A percentile compares a stretch with the other conserved stretches of the same genome.
Evolutionary conservation across 352 stramenopile genomes (phyloP).

Genomic region (Pythium monospermum): DNA sequence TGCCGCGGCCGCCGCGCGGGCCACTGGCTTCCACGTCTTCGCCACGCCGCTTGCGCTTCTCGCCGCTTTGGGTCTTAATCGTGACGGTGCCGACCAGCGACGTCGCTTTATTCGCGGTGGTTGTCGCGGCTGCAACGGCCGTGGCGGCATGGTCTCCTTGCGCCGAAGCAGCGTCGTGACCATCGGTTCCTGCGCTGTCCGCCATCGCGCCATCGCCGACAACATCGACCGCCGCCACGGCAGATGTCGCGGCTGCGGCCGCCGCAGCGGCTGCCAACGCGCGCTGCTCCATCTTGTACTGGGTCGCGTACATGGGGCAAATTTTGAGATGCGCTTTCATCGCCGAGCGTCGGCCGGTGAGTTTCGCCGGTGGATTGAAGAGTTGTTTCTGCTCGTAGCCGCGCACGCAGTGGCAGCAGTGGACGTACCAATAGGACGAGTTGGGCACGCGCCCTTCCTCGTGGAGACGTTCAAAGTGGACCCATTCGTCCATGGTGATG

Average conservation of each 20-base stretch:
- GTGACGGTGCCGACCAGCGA: slow-evolving; percentile 10
- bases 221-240: slow-evolving; percentile 1
- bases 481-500: slow-evolving; percentile 80
- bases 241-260: slow-evolving; percentile 12
- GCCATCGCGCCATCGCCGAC: not conserved
- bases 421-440: slow-evolving; percentile 80
- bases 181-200: no score
- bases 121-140: not conserved
- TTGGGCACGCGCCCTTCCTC: slow-evolving; percentile 64
- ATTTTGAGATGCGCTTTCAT: slow-evolving; percentile 75
- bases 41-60: slow-evolving; percentile 53
- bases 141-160: not conserved
- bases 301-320: slow-evolving; percentile 59
- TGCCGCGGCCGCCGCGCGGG: slow-evolving; percentile 45
- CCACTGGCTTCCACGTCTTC: slow-evolving; percentile 29
- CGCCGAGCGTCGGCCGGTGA: slow-evolving; percentile 67
- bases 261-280: slow-evolving; percentile 22
- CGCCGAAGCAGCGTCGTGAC: not conserved
- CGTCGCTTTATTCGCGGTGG: not conserved
- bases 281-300: slow-evolving; percentile 60
- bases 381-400: slow-evolving; percentile 67
- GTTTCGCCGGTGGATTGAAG: slow-evolving; percentile 38
- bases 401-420: slow-evolving; percentile 64
- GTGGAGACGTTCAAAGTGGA: slow-evolving; percentile 68
- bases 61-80: slow-evolving; percentile 19